Evolutionary conservation across 148 eudicot genomes (phyloP), one percentile per base, ranked within the genome.

Genomic region (Heliosperma pusillum): DNA sequence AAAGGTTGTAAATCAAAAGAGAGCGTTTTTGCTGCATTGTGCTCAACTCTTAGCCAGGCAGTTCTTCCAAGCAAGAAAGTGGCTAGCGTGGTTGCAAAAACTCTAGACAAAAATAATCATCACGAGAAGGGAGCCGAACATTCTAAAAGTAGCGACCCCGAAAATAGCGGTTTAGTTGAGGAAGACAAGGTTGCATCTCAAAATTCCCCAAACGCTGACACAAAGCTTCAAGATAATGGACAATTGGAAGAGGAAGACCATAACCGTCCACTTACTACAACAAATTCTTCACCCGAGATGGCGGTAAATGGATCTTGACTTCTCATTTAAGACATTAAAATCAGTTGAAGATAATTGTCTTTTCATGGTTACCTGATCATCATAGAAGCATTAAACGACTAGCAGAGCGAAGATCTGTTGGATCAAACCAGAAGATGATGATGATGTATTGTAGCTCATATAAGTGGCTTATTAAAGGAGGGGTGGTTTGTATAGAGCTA

Each of bases 11-110:
- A 84, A 82, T 47, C 92, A 36, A 90, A 86, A 75, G 90, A 83
- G 61, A 74, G 88, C 22, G 89, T 92, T 10, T 88, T 92, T 77
- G 91, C 92, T 76, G 82, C 97, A 8, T 81, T 90, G 74, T 89
- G 97, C 78, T 86, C 92, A 13, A 89, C 94, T 52, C 74, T 90
- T 72, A 90, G 92, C 66, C 95, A 88, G 65, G 80, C 89, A 3
- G 90, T 87, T 36, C 80, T 92, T 73, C 93, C 97, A 40, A 74
- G 76, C 72, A 96, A 90, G 81, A 92, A 85, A 80, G 58, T 79
- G 24, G 78, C 79, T 50, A 82, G 78, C 74, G 73, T 70, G 60
- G 44, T 77, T 16, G 44, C 76, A 33, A 79, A 29, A 61, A 84
- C 74, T 76, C 47, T 80, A 26, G 86, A 81, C 15, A 86, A 82